These are phyloP conservation scores for Sordariomycetes sp. DNA, from an alignment of 2,329 filamentous ascomycete genomes.

Conservation along the genomic window DNA sequence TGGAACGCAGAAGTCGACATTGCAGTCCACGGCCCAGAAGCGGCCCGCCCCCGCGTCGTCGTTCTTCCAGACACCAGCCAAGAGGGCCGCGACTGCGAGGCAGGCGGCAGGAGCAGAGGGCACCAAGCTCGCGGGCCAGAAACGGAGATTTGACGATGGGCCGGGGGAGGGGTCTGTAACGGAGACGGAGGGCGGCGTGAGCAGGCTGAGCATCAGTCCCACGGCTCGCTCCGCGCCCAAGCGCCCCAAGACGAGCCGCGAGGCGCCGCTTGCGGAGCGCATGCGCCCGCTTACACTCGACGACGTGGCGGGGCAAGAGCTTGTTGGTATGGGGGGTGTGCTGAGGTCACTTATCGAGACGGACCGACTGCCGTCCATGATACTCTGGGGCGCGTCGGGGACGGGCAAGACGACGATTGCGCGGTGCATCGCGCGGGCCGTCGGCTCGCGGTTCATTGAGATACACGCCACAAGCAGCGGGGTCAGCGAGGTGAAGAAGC, in stretches of 20 bases:
- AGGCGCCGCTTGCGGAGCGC: constrained; percentile 79
- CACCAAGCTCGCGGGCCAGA: constrained; percentile 22
- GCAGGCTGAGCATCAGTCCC: constrained; percentile 8
- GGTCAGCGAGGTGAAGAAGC: constrained; percentile 81
- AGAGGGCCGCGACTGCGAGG: constrained; percentile 23
- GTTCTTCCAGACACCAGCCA: constrained; percentile 51
- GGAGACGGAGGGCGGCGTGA: constrained; percentile 3
- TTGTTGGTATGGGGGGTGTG: constrained; percentile 76
- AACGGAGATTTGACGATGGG: constrained; percentile 40
- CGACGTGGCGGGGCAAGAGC: constrained; percentile 80
- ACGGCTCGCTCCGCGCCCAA: constrained; percentile 25
- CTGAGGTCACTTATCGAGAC: constrained; percentile 76
- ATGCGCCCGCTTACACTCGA: constrained; percentile 81
- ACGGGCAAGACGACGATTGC: constrained; percentile 90
- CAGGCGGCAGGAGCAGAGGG: neutral
- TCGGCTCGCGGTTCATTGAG: constrained; percentile 80
- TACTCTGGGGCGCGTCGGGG: constrained; percentile 75
- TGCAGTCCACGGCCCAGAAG: constrained; percentile 21
- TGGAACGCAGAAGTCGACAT: neutral
- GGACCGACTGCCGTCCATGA: constrained; percentile 83
- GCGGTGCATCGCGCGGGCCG: constrained; percentile 71
- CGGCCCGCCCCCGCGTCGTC: constrained; percentile 37
- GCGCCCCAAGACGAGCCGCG: constrained; percentile 54
- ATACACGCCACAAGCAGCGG: constrained; percentile 88
- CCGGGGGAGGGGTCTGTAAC: constrained; percentile 20